Conservation (phyloP, 768 basidiomycete genomes). For the Tylopilus intermedius region DNA sequence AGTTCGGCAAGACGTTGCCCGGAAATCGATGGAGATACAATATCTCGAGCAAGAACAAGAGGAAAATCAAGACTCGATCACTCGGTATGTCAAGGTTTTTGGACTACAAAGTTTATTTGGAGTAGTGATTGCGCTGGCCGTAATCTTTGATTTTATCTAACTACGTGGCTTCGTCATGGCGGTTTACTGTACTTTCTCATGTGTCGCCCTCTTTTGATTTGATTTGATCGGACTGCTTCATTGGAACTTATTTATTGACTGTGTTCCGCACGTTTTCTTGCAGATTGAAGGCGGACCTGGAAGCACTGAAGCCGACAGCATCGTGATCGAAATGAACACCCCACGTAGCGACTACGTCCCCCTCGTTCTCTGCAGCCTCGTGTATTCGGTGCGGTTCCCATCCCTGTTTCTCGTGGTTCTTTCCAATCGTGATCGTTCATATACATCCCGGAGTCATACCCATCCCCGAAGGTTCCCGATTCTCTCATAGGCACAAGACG, state of each 20-base stretch:
- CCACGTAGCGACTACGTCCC: slow-evolving; percentile 4
- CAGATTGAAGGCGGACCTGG: slow-evolving; percentile 70
- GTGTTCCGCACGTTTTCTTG: slow-evolving; percentile 22
- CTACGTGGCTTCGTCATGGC: slow-evolving; percentile 15
- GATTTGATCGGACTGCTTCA: slow-evolving; percentile 8
- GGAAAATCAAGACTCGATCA: slow-evolving; percentile 68
- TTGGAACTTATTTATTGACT: slow-evolving; percentile 38
- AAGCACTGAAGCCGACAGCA: slow-evolving; percentile 37
- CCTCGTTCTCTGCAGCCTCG: slow-evolving; percentile 26
- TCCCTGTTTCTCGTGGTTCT: slow-evolving; percentile 22
- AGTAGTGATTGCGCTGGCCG: slow-evolving; percentile 48
- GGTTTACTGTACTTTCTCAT: slow-evolving; percentile 17
- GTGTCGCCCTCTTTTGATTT: slow-evolving; percentile 11
- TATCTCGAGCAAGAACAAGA: slow-evolving; percentile 78
- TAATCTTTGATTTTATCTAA: slow-evolving; percentile 51
- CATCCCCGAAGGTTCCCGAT: not conserved
- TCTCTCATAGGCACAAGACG: slow-evolving; percentile 3
- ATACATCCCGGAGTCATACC: slow-evolving; percentile 9
- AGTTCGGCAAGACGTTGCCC: slow-evolving; percentile 53
- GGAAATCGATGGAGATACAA: slow-evolving; percentile 78
- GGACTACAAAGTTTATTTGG: slow-evolving; percentile 53
- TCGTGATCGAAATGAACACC: slow-evolving; percentile 19
- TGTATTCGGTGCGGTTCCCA: slow-evolving; percentile 32
- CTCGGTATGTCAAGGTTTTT: slow-evolving; percentile 69
- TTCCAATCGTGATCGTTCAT: slow-evolving; percentile 9